Percentiles rank a stretch among this genome's conserved stretches.
Conservation (phyloP, 2,329 filamentous ascomycete species). For the Monilinia polystroma region DNA sequence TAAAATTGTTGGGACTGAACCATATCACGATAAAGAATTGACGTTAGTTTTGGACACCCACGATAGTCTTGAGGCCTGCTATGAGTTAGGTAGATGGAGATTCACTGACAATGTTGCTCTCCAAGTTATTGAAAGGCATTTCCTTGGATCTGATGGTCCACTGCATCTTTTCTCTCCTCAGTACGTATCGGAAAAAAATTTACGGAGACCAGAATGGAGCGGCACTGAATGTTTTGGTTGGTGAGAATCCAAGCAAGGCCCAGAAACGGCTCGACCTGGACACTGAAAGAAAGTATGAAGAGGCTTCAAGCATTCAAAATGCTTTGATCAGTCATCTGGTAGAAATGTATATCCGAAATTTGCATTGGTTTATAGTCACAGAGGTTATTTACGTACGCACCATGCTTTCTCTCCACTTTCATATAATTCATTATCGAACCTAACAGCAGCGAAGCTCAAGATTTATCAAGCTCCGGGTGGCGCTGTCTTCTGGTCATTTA, state of each 20-base stretch:
- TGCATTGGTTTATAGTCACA: background rate
- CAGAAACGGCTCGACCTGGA: constrained; percentile 19
- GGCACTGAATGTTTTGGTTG: constrained; percentile 21
- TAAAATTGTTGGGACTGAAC: background rate
- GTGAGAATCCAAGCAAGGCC: constrained; percentile 24
- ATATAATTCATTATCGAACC: background rate
- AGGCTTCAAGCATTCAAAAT: constrained; percentile 26
- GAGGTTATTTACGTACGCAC: background rate
- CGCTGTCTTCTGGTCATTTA: background rate
- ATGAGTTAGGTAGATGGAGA: constrained; percentile 25
- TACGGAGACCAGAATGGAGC: constrained; percentile 25
- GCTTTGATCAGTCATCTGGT: constrained; percentile 12
- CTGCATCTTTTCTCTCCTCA: constrained; percentile 25
- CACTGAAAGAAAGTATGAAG: constrained; percentile 23
- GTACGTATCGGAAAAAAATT: constrained; percentile 26
- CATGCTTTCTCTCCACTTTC: background rate
- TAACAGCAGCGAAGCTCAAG: background rate
- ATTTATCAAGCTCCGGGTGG: too few species aligned
- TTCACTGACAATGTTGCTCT: constrained; percentile 30
- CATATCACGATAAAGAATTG: constrained; percentile 18
- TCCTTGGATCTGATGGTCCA: constrained; percentile 26
- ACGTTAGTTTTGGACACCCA: constrained; percentile 23
- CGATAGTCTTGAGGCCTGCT: constrained; percentile 25
- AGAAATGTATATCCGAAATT: background rate
- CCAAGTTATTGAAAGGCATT: constrained; percentile 29